phyloP scores from a whole-genome alignment of 2,329 filamentous ascomycete species.

The Talaromyces funiculosus region DNA sequence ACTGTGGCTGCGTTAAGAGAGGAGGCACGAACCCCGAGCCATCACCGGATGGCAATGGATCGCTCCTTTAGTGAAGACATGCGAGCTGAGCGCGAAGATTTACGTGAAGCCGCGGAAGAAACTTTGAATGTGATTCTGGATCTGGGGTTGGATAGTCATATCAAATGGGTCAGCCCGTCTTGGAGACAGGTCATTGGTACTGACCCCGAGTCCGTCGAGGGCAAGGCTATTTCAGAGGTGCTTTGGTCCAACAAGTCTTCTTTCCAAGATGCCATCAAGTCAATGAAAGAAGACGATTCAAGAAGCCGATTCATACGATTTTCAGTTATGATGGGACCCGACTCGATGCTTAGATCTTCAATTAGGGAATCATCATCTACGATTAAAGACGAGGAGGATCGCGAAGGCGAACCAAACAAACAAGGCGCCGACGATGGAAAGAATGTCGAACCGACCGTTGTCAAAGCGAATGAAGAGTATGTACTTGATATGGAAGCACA shows the following conservation, averaged over 20 bases:
- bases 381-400: slow-evolving; percentile 1
- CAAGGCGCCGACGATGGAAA: slow-evolving; percentile 21
- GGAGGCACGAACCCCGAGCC: slow-evolving; percentile 35
- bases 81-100: slow-evolving; percentile 83
- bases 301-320: slow-evolving; percentile 87
- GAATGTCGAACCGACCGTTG: slow-evolving; percentile 28
- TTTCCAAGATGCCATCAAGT: slow-evolving; percentile 78
- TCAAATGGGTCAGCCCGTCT: slow-evolving; percentile 94
- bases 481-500: slow-evolving; percentile 84
- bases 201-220: slow-evolving; percentile 63
- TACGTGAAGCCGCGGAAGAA: slow-evolving; percentile 92
- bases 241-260: slow-evolving; percentile 72
- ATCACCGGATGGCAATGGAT: slow-evolving; percentile 43
- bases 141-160: slow-evolving; percentile 78
- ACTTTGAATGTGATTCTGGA: slow-evolving; percentile 96
- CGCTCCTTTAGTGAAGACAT: slow-evolving; percentile 79
- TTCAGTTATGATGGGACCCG: slow-evolving; percentile 61
- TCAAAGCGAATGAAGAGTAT: slow-evolving; percentile 35
- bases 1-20: slow-evolving; percentile 40
- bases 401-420: slow-evolving; percentile 1
- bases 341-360: slow-evolving; percentile 56
- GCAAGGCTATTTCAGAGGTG: slow-evolving; percentile 71
- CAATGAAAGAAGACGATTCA: slow-evolving; percentile 88
- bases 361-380: slow-evolving; percentile 1
- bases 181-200: slow-evolving; percentile 93